phyloP scores from a whole-genome alignment of 345 rosid species.

The Ceriops zippeliana region DNA sequence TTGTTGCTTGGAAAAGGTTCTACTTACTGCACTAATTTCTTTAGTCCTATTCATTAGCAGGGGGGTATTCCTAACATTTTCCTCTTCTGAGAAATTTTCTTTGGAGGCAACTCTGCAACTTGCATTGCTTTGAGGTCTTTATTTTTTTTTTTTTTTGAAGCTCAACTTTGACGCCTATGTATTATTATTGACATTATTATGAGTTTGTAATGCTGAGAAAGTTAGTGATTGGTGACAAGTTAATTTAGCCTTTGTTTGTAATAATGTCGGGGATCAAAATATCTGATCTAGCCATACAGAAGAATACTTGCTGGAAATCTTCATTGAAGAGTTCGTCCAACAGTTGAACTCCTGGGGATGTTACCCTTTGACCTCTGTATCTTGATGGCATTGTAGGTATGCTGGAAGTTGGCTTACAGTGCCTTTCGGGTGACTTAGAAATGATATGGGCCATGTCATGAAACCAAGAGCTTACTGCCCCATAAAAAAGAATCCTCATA shows the following conservation, averaged over 20 bases:
- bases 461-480: neutral
- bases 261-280: slow-evolving; percentile 6
- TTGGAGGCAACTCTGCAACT: neutral
- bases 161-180: too few relatives aligned
- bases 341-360: slow-evolving; percentile 5
- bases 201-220: neutral
- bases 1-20: neutral
- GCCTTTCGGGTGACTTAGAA: too few relatives aligned
- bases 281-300: neutral
- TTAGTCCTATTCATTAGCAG: neutral
- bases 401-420: neutral
- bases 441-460: neutral
- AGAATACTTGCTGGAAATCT: neutral
- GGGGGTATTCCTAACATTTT: neutral
- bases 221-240: neutral
- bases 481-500: neutral
- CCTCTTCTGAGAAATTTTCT: neutral
- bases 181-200: too few relatives aligned
- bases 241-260: too few relatives aligned
- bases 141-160: neutral
- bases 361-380: too few relatives aligned
- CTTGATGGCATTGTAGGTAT: too few relatives aligned
- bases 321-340: neutral
- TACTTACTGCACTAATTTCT: neutral
- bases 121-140: neutral